phyloP scores from a whole-genome alignment of 352 stramenopile species.

The Phytophthora nicotianae region DNA sequence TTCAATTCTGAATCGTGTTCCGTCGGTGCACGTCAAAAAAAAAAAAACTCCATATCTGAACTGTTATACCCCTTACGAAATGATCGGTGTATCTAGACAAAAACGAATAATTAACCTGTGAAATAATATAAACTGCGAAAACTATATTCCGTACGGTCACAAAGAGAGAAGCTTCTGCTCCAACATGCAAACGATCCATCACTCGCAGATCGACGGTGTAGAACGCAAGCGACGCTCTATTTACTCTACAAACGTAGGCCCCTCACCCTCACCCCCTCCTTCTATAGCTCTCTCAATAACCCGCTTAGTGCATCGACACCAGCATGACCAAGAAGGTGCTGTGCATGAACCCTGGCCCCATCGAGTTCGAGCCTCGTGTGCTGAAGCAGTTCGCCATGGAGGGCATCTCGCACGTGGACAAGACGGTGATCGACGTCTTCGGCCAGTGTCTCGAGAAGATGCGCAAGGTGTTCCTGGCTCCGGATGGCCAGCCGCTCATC shows the following conservation, averaged over 20 bases:
- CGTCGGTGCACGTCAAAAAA: not conserved
- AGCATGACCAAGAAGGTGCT: constrained; percentile 77
- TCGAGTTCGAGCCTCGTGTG: constrained; percentile 82
- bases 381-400: constrained; percentile 72
- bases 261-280: not conserved
- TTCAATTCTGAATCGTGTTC: constrained; percentile 21
- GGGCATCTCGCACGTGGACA: constrained; percentile 83
- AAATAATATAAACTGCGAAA: not conserved
- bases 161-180: not conserved
- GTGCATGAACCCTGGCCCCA: constrained; percentile 85
- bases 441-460: constrained; percentile 82
- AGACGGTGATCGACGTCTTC: constrained; percentile 78
- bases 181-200: constrained; percentile 9
- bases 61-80: not conserved
- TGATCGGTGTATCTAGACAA: not conserved
- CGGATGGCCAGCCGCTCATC: constrained; percentile 72
- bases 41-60: not conserved
- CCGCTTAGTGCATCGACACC: not conserved
- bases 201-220: constrained; percentile 25
- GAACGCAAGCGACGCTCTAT: constrained; percentile 14
- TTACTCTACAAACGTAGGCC: constrained; percentile 5
- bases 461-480: constrained; percentile 75
- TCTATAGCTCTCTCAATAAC: not conserved
- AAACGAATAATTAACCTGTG: not conserved
- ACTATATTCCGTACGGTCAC: not conserved